Conservation (phyloP, 2,329 filamentous ascomycete species). For the Cryphonectria carpinicola region DNA sequence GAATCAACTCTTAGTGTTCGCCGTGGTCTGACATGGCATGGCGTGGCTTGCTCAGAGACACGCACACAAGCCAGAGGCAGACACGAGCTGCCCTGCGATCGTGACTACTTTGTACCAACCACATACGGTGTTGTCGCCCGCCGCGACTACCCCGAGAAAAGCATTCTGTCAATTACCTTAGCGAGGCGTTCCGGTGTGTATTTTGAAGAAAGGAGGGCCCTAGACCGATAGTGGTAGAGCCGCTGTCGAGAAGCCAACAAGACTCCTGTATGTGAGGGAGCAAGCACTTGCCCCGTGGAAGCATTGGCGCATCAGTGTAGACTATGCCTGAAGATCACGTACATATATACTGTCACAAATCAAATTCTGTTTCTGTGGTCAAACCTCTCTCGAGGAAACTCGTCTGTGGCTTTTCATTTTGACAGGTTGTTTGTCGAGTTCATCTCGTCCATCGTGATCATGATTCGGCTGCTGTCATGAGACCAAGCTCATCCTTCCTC, state of each 20-base stretch:
- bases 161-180: neutral
- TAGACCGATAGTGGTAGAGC: neutral
- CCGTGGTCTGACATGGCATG: neutral
- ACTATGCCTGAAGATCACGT: neutral
- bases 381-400: neutral
- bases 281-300: neutral
- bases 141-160: neutral
- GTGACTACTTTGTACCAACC: neutral
- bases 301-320: neutral
- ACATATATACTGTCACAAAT: neutral
- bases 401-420: neutral
- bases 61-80: neutral
- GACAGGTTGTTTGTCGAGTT: neutral
- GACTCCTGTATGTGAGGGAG: neutral
- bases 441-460: neutral
- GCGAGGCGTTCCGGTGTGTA: constrained; percentile 10
- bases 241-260: neutral
- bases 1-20: neutral
- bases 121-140: neutral
- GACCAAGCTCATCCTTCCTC: neutral
- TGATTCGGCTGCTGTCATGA: neutral
- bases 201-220: neutral
- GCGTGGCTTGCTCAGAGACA: neutral
- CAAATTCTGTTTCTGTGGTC: neutral
- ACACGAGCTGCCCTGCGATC: neutral